Conservation (phyloP, 2,329 filamentous ascomycete genomes). For the Monosporascus cannonballus region DNA sequence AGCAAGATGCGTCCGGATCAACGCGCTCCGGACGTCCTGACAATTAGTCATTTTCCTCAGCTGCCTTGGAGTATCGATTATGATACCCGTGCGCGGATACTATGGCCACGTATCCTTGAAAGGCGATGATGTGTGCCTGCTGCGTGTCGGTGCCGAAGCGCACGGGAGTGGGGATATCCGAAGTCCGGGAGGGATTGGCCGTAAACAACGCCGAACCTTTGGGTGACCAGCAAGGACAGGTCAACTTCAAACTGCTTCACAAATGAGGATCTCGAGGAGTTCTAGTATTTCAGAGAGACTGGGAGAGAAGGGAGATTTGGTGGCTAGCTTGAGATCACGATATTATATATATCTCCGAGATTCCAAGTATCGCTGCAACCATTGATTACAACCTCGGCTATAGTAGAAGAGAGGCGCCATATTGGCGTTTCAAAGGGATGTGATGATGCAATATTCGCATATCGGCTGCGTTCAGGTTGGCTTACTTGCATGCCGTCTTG, state of each 20-base stretch:
- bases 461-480: too few species aligned
- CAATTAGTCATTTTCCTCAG: conserved; percentile 12
- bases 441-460: too few species aligned
- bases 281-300: not conserved
- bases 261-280: not conserved
- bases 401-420: too few species aligned
- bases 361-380: too few species aligned
- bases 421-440: too few species aligned
- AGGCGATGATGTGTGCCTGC: not conserved
- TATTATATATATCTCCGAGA: too few species aligned
- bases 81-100: too few species aligned
- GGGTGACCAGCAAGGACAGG: not conserved
- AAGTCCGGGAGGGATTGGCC: conserved; percentile 12
- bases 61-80: not conserved
- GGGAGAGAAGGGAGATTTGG: not conserved
- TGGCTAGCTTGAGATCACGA: too few species aligned
- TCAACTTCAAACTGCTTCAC: too few species aligned
- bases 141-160: not conserved
- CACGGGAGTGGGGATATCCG: conserved; percentile 25
- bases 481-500: too few species aligned
- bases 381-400: too few species aligned
- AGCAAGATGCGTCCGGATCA: conserved; percentile 42
- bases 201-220: not conserved
- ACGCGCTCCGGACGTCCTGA: conserved; percentile 33
- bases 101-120: too few species aligned